Evolutionary conservation across 257 asterid genomes (phyloP).

Genomic region (Primulina eburnea): DNA sequence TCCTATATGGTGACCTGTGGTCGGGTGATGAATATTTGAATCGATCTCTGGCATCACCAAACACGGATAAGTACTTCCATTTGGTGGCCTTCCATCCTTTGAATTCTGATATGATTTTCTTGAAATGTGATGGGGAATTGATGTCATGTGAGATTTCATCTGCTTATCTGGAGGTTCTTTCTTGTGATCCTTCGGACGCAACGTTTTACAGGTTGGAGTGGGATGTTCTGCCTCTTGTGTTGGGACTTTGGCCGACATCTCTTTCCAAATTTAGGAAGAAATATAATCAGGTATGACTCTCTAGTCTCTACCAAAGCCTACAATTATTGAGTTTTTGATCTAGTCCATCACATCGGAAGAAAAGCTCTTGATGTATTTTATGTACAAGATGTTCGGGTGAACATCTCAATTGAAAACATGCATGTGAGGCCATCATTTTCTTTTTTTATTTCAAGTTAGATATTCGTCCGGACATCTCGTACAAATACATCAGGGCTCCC

Average conservation of each 20-base stretch:
- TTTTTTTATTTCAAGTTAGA: no score
- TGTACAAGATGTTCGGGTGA: no score
- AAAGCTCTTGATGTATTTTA: no score
- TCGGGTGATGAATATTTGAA: slow-evolving; percentile 22
- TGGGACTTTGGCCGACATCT: slow-evolving; percentile 21
- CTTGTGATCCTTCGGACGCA: slow-evolving; percentile 14
- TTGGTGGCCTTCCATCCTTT: slow-evolving; percentile 21
- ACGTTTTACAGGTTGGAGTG: slow-evolving; percentile 22
- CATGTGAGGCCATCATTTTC: no score
- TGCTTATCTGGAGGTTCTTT: slow-evolving; percentile 18
- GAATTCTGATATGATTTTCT: slow-evolving; percentile 13
- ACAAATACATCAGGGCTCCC: no score
- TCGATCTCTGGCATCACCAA: slow-evolving; percentile 1
- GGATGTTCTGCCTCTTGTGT: slow-evolving; percentile 22
- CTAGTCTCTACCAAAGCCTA: no score
- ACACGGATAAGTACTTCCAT: slow-evolving; percentile 6
- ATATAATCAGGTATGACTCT: background rate
- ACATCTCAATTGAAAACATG: no score
- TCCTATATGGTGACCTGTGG: slow-evolving; percentile 21
- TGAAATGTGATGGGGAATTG: slow-evolving; percentile 21
- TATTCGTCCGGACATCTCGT: no score
- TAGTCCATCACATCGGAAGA: no score
- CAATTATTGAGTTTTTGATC: no score
- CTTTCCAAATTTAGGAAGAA: slow-evolving; percentile 3
- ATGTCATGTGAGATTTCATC: slow-evolving; percentile 19